A percentile compares a stretch with the other conserved stretches of the same genome.
These are phyloP conservation scores for Colletotrichum lini DNA, from an alignment of 2,329 filamentous ascomycete species.

Conservation along the genomic window DNA sequence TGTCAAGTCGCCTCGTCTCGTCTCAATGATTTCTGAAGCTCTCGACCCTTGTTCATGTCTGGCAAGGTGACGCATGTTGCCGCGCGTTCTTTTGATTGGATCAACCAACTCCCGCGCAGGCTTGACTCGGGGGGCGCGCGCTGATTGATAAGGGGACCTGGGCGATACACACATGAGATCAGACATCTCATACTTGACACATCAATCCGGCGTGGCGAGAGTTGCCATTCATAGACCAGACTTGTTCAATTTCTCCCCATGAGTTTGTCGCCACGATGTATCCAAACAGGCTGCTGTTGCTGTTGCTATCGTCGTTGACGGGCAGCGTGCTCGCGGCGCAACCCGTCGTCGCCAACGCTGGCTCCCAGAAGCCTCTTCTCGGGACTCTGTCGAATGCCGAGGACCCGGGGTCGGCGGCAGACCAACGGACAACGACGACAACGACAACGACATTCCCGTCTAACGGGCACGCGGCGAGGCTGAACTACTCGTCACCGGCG, in stretches of 20 bases:
- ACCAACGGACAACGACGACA: no score
- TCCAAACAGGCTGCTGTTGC: not conserved
- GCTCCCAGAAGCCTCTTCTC: slow-evolving; percentile 28
- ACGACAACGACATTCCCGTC: not conserved
- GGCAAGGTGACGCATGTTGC: slow-evolving; percentile 38
- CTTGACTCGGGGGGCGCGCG: slow-evolving; percentile 27
- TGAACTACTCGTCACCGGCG: slow-evolving; percentile 63
- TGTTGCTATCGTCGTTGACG: not conserved
- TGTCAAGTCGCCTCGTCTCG: not conserved
- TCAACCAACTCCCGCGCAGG: slow-evolving; percentile 14
- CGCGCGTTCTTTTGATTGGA: slow-evolving; percentile 39
- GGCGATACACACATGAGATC: slow-evolving; percentile 1
- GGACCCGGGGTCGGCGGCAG: not conserved
- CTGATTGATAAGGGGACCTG: slow-evolving; percentile 27
- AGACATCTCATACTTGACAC: slow-evolving; percentile 20
- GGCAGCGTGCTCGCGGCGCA: slow-evolving; percentile 1
- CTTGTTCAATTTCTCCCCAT: not conserved
- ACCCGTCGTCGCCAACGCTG: not conserved
- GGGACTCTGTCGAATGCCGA: not conserved
- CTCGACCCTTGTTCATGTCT: slow-evolving; percentile 29
- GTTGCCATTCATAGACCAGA: not conserved
- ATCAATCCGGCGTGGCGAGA: slow-evolving; percentile 15
- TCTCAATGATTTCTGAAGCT: not conserved
- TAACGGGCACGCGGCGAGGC: slow-evolving; percentile 7
- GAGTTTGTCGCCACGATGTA: slow-evolving; percentile 1